Base-by-base conservation (phyloP, 225 moss, liverwort and hornwort genomes). In the Rhytidiadelphus loreus region DNA sequence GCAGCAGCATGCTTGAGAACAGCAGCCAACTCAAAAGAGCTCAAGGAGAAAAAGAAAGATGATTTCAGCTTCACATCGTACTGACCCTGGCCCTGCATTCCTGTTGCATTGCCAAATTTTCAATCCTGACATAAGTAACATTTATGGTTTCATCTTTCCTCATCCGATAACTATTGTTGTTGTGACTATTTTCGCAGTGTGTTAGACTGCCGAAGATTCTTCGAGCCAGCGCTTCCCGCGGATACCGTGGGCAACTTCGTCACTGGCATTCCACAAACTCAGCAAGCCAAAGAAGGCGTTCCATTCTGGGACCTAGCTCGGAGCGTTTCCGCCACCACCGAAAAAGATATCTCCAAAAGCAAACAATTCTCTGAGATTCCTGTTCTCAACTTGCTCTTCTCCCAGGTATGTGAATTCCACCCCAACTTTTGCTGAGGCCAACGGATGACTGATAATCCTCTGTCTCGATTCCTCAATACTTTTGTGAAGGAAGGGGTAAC, bases 371-470 rank as follows among this genome's bases (percentile, higher is more conserved):
- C 97, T 12, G 98, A 97, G 83, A 88, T 97, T 46, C 93, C 97
- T 55, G 98, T 98, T 14, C 91, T 98, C 48, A 97, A 98, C 94
- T 93, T 98, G 98, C 97, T 98, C 52, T 97, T 92, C 85, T 87
- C 92, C 16, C 90, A 90, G 85, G 92, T 90, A 55, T 13, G 24
- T 60, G 20, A 73, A 43, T 56, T 11, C 11, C 7, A 24, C 17
- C 21, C 43, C 7, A 55, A n/a, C n/a, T 9, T 52, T 16, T 76
- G 15, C 85, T 21, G 35, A 12, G 48, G 8, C 26, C 64, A 65
- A 25, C 50, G 82, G 82, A 37, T 25, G 48, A 64, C 35, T 14
- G 11, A 44, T 24, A 63, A 37, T 82, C 64, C 17, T 37, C 23
- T 30, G 28, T 46, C 81, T 60, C 24, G 62, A 33, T 44, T 60